Conservation (phyloP, 2,329 filamentous ascomycete species). For the Claviceps capensis region DNA sequence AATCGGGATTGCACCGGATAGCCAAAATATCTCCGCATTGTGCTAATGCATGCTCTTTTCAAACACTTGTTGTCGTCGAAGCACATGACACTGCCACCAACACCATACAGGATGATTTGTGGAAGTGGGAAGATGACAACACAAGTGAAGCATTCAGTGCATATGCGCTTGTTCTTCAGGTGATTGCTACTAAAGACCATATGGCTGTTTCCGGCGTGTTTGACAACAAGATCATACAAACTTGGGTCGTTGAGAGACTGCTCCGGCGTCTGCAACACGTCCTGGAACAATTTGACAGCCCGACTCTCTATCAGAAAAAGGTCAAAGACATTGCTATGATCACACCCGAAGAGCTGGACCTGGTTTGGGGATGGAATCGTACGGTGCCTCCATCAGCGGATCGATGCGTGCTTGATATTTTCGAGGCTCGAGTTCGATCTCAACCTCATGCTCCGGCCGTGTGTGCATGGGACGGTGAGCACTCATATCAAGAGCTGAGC, state of each 20-base stretch:
- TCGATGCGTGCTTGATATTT: conserved; percentile 33
- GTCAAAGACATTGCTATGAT: neutral
- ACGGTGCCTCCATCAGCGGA: conserved; percentile 25
- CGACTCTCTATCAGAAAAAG: neutral
- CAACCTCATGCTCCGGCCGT: conserved; percentile 29
- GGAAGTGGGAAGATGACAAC: neutral
- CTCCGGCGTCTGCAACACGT: neutral
- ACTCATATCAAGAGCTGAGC: conserved; percentile 33
- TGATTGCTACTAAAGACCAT: neutral
- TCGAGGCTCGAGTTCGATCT: conserved; percentile 23
- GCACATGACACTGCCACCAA: neutral
- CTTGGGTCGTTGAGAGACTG: neutral
- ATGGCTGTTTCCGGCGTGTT: neutral
- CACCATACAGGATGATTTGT: neutral
- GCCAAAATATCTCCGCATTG: conserved; percentile 7
- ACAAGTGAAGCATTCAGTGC: neutral
- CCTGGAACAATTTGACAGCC: neutral
- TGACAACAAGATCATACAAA: neutral
- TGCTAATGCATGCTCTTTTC: conserved; percentile 12
- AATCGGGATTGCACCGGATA: conserved; percentile 12
- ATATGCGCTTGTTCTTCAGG: neutral
- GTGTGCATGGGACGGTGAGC: conserved; percentile 35
- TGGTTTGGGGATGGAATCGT: conserved; percentile 34
- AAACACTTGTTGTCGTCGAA: conserved; percentile 15
- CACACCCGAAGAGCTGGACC: conserved; percentile 20